phyloP scores from a whole-genome alignment of 805 yeast genomes.

The Kodamaea kaohsiungensis region DNA sequence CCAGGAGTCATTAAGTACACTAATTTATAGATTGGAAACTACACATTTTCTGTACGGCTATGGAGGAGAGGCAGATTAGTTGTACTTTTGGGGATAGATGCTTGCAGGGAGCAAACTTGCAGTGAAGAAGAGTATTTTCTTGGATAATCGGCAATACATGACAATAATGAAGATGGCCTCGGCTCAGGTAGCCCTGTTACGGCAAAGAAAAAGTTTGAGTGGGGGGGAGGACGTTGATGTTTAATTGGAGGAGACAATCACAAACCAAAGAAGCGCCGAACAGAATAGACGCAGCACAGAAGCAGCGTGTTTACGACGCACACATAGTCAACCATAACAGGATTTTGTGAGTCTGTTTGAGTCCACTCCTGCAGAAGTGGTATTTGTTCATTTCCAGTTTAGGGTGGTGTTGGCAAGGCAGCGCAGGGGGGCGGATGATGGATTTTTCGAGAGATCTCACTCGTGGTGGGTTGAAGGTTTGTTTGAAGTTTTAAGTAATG shows the following conservation, averaged over 20 bases:
- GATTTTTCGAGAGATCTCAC: too few species aligned
- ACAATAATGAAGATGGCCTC: background rate
- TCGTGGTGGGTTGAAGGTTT: background rate
- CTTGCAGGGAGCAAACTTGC: background rate
- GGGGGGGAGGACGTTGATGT: too few species aligned
- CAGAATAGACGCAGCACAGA: background rate
- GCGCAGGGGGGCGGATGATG: too few species aligned
- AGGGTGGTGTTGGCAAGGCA: too few species aligned
- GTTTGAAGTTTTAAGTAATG: background rate
- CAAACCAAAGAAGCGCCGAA: background rate
- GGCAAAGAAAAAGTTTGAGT: background rate
- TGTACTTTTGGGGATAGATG: background rate
- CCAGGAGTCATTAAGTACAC: background rate
- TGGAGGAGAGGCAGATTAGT: background rate
- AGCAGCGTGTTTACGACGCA: background rate
- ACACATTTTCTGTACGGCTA: background rate
- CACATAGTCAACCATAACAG: background rate
- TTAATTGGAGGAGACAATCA: background rate
- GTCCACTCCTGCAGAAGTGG: background rate
- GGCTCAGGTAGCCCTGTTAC: background rate
- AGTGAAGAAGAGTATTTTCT: background rate
- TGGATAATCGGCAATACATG: background rate
- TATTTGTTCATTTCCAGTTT: too few species aligned
- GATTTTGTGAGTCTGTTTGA: background rate
- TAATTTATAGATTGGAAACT: background rate